Evolutionary conservation across 257 asterid genomes (phyloP), one percentile per base, ranked within the genome.

Genomic region (Solanum chmielewskii): DNA sequence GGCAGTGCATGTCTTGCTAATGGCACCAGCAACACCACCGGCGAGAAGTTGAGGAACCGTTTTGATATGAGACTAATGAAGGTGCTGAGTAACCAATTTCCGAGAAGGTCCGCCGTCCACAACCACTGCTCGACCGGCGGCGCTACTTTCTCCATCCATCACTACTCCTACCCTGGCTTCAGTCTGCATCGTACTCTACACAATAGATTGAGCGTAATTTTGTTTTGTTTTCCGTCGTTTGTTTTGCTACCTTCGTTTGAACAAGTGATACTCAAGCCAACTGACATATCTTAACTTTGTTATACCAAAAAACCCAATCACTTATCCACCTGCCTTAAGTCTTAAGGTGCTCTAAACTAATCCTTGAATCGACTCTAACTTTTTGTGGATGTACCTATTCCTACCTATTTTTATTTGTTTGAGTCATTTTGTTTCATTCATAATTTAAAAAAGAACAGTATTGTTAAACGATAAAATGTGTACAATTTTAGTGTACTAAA

Each of bases 1-100:
- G 29, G 98, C 98, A 29, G 98, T 95, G 84, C 96, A 93, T 27
- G 98, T 95, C 93, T 95, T 95, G 88, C 97, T 94, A 33, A 95
- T 93, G 77, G 98, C 98, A 68, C 98, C 98, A 77, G 98, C 98
- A 16, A 95, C 84, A n/a, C 98, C 98, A 9, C 98, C 98, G 31
- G 98, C 98, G 11, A 95, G 89, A 70, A 95, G 98, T 92, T 95
- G 98, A 27, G 98, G 90, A 3, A 91, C 92, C 7, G 96, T 90
- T 3, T 93, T 95, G 73, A 93, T 92, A 49, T 92, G 97, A 16
- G 93, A 83, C 27, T 90, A 88, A 31, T 91, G 92, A 59, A 89
- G 88, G 27, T 86, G 87, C 85, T 90, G 86, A 85, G 66, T 81
- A 64, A 84, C 81, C 87, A 91, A 83, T 70, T 87, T 87, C 20